Evolutionary conservation across 148 eudicot genomes (phyloP).

Genomic region (Chenopodium album): DNA sequence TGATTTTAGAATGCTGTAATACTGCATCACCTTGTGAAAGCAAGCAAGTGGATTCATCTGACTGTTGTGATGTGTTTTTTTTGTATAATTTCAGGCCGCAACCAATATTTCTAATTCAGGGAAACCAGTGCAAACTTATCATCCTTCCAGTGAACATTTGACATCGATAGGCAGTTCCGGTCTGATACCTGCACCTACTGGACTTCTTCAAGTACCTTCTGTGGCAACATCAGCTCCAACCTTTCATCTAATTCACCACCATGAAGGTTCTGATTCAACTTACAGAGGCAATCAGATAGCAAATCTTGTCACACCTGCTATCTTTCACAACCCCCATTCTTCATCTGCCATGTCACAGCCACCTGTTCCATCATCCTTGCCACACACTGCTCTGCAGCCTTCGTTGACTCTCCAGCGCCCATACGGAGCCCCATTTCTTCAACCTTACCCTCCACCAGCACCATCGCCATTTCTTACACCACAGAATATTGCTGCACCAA

Average conservation of each 20-base stretch:
- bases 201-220: constrained; percentile 41
- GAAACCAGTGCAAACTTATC: constrained; percentile 43
- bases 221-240: constrained; percentile 38
- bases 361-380: constrained; percentile 40
- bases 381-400: constrained; percentile 47
- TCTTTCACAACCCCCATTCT: constrained; percentile 56
- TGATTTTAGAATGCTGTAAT: neutral
- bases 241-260: constrained; percentile 34
- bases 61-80: constrained; percentile 9
- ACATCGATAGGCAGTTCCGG: constrained; percentile 33
- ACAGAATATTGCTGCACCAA: constrained; percentile 23
- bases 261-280: constrained; percentile 39
- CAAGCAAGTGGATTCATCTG: neutral
- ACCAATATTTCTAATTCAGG: constrained; percentile 42
- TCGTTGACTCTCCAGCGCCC: constrained; percentile 52
- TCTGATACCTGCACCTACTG: constrained; percentile 41
- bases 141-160: constrained; percentile 32
- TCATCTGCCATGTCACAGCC: constrained; percentile 43
- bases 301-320: constrained; percentile 63
- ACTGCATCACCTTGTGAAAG: neutral
- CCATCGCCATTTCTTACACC: constrained; percentile 74
- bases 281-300: constrained; percentile 42
- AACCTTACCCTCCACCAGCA: constrained; percentile 78
- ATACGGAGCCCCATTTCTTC: constrained; percentile 69
- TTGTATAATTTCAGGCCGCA: constrained; percentile 46